phyloP scores from a whole-genome alignment of 805 yeast genomes.

The Hanseniaspora mollemarum region DNA sequence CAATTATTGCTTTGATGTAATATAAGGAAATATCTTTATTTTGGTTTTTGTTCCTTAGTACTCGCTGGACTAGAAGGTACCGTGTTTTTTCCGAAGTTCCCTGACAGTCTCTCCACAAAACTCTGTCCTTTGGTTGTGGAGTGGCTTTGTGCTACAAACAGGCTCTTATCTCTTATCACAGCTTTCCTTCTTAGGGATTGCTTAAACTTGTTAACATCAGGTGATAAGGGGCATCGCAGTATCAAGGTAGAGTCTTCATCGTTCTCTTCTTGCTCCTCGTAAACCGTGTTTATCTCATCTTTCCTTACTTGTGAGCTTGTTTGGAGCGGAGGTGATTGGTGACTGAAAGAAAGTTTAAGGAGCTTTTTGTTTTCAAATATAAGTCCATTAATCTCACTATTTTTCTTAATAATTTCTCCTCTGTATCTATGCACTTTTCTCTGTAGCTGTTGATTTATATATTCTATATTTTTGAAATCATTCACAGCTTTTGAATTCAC shows the following conservation, averaged over 20 bases:
- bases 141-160: no score
- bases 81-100: no score
- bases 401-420: conserved; percentile 34
- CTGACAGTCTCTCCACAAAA: no score
- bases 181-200: no score
- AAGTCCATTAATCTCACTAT: conserved; percentile 36
- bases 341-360: background rate
- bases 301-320: background rate
- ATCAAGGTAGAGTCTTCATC: background rate
- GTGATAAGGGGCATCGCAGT: background rate
- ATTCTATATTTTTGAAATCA: conserved; percentile 18
- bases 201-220: no score
- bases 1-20: no score
- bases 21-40: no score
- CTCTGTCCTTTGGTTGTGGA: no score
- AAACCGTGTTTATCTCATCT: background rate
- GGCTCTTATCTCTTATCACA: no score
- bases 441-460: conserved; percentile 30
- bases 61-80: no score
- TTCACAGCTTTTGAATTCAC: background rate
- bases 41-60: no score
- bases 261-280: background rate
- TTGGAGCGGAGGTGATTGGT: background rate
- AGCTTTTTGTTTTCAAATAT: conserved; percentile 18
- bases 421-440: conserved; percentile 37